These are phyloP conservation scores for Sherardia arvensis DNA, from an alignment of 257 asterid species.

Conservation along the genomic window DNA sequence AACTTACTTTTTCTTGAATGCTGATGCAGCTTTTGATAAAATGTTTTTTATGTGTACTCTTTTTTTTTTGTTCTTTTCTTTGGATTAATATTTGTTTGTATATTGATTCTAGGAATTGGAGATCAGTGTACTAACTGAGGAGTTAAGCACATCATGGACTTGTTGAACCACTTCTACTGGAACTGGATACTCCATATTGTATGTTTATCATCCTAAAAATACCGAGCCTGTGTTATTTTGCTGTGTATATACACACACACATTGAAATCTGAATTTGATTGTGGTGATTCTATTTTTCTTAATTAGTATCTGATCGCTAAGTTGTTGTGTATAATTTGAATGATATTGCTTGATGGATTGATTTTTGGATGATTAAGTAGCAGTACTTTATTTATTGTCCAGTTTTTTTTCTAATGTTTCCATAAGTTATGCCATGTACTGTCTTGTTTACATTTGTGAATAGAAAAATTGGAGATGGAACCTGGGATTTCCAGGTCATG, in stretches of 20 bases:
- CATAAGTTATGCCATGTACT: background rate
- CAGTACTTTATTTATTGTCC: background rate
- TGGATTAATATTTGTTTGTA: constrained; percentile 4
- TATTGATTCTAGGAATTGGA: constrained; percentile 58
- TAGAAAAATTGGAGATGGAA: constrained; percentile 84
- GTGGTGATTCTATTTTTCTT: background rate
- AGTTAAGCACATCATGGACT: constrained; percentile 51
- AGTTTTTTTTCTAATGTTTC: background rate
- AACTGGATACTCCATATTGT: constrained; percentile 53
- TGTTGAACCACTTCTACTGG: constrained; percentile 54
- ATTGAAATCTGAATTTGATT: too few species aligned
- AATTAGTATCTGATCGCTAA: background rate
- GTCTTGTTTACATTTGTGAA: constrained; percentile 5
- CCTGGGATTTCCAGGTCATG: constrained; percentile 95
- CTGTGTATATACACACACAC: too few species aligned
- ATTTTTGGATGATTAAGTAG: background rate
- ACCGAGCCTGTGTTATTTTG: background rate
- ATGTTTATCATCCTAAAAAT: constrained; percentile 2
- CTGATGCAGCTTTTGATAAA: background rate
- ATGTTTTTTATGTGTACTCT: background rate
- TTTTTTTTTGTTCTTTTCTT: background rate
- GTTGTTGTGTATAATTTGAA: background rate
- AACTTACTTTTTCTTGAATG: too few species aligned
- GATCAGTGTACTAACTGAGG: constrained; percentile 84
- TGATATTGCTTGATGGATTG: background rate